phyloP scores from a whole-genome alignment of 495 filamentous ascomycete genomes.

The Podospora pseudopauciseta region DNA sequence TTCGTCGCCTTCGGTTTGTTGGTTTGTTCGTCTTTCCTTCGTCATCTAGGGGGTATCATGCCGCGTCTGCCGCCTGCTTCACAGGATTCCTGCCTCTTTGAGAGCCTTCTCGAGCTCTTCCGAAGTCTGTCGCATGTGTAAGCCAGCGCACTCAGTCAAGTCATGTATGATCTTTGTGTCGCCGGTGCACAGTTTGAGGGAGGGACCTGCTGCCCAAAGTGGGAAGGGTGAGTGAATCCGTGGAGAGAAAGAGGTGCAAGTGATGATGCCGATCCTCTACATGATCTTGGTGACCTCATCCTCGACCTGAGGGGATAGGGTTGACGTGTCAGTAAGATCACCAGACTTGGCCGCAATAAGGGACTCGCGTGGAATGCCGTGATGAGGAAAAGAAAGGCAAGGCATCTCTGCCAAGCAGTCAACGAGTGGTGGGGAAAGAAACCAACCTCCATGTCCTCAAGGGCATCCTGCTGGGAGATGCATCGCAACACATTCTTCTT shows the following conservation, averaged over 20 bases:
- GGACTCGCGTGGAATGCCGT: neutral
- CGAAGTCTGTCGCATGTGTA: constrained; percentile 30
- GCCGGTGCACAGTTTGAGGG: constrained; percentile 4
- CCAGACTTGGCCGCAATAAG: neutral
- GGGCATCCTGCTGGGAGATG: constrained; percentile 89
- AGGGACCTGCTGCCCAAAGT: constrained; percentile 10
- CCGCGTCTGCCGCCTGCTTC: constrained; percentile 23
- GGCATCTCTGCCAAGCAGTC: constrained; percentile 11
- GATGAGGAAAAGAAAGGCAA: constrained; percentile 3
- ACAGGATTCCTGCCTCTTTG: constrained; percentile 39
- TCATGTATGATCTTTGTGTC: neutral
- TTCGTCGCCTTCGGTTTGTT: neutral
- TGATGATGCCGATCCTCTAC: constrained; percentile 52
- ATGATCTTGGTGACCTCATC: constrained; percentile 96
- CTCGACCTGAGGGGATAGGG: constrained; percentile 68
- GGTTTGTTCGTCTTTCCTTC: constrained; percentile 5
- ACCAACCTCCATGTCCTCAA: constrained; percentile 98
- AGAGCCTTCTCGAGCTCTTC: constrained; percentile 36
- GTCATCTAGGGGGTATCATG: constrained; percentile 12
- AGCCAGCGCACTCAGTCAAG: constrained; percentile 18
- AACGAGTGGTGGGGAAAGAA: neutral
- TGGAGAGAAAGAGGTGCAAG: constrained; percentile 16
- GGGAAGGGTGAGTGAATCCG: constrained; percentile 1
- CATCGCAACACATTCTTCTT: constrained; percentile 97
- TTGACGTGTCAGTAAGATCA: constrained; percentile 53